These are phyloP conservation scores for Populus tremula DNA, from an alignment of 345 rosid species.

Conservation along the genomic window DNA sequence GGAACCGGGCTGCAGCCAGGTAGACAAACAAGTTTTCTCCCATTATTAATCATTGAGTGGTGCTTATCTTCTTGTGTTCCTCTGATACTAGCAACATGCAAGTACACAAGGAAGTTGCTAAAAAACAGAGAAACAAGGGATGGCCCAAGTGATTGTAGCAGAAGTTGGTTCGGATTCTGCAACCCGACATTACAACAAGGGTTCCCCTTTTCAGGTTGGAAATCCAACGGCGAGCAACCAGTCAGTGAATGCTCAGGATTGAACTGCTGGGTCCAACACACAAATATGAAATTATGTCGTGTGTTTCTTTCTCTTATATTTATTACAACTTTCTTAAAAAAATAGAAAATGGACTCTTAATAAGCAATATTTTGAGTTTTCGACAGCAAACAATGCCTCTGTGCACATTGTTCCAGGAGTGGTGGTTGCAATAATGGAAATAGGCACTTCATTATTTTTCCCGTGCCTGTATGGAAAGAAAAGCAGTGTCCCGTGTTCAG, in stretches of 20 bases:
- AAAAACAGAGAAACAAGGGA: conserved; percentile 40
- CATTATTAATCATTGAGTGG: conserved; percentile 41
- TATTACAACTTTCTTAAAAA: not conserved
- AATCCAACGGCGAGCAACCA: conserved; percentile 16
- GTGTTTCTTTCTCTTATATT: not conserved
- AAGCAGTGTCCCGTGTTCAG: not conserved
- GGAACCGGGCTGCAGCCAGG: conserved; percentile 23
- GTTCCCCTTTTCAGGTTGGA: conserved; percentile 31
- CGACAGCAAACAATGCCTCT: not conserved
- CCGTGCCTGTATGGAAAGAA: not conserved
- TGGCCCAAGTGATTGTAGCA: conserved; percentile 40
- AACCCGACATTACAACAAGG: conserved; percentile 42
- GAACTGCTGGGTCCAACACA: conserved; percentile 2
- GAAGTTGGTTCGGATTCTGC: conserved; percentile 51
- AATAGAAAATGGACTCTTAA: not conserved
- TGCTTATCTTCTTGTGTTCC: conserved; percentile 39
- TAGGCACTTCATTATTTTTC: not conserved
- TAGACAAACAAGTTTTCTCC: conserved; percentile 37
- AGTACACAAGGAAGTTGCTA: conserved; percentile 21
- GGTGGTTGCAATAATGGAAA: not conserved
- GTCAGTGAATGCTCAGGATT: conserved; percentile 5
- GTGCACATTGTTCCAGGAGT: not conserved
- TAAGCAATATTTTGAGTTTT: not conserved
- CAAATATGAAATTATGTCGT: not conserved
- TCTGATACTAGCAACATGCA: conserved; percentile 34